Evolutionary conservation across 2,329 filamentous ascomycete species (phyloP).

Genomic region (Diaporthe sp.): DNA sequence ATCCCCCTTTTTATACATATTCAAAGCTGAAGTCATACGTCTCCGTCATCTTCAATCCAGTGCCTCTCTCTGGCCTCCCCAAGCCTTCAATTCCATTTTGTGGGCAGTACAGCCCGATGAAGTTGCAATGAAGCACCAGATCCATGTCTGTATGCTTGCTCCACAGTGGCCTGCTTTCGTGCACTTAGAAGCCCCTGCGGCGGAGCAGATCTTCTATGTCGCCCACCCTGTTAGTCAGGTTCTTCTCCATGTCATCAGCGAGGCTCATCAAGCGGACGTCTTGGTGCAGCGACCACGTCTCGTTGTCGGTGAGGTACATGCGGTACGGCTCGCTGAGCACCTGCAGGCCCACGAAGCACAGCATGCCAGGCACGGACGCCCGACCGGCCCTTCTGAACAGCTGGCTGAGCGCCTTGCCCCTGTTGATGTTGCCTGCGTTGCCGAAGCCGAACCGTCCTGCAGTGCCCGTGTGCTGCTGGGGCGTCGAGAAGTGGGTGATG

Average conservation of each 20-base stretch:
- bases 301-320: conserved; percentile 35
- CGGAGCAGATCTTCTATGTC: conserved; percentile 34
- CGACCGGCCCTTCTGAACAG: conserved; percentile 30
- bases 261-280: conserved; percentile 53
- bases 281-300: conserved; percentile 33
- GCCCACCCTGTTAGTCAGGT: conserved; percentile 26
- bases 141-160: not conserved
- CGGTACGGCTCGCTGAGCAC: conserved; percentile 35
- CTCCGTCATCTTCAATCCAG: not conserved
- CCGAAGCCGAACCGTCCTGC: not conserved
- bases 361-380: conserved; percentile 30
- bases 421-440: not conserved
- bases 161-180: not conserved
- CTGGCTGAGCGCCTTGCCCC: conserved; percentile 6
- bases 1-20: not conserved
- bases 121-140: not conserved
- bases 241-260: conserved; percentile 38
- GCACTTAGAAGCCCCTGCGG: conserved; percentile 24
- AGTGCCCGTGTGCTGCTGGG: conserved; percentile 3
- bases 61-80: not conserved
- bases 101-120: not conserved
- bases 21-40: not conserved
- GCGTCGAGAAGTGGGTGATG: conserved; percentile 40
- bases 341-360: conserved; percentile 37
- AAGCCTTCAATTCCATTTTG: not conserved